Percentiles rank a stretch among this genome's conserved stretches.
phyloP scores from a whole-genome alignment of 176 grass and related monocot genomes.

The Musa itinerans region DNA sequence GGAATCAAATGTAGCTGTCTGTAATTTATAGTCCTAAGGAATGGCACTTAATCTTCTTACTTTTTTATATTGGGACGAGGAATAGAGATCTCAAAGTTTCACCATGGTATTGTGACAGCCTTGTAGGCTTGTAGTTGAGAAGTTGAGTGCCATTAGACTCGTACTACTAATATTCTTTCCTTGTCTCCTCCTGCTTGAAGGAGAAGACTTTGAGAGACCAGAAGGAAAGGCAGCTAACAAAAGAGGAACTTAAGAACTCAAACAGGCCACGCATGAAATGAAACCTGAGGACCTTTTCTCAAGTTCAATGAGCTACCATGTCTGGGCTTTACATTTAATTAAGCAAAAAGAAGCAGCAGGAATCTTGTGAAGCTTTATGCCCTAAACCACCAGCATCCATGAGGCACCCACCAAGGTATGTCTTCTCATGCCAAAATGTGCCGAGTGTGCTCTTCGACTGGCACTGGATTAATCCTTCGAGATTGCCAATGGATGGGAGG shows the following conservation, averaged over 20 bases:
- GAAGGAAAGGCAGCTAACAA: slow-evolving; percentile 1
- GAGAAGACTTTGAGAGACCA: background rate
- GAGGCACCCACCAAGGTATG: slow-evolving; percentile 1
- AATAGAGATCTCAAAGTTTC: background rate
- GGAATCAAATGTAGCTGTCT: background rate
- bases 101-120: slow-evolving; percentile 3
- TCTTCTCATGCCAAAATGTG: background rate
- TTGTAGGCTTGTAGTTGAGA: background rate
- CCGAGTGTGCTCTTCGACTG: background rate
- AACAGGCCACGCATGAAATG: background rate
- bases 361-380: slow-evolving; percentile 16
- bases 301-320: background rate
- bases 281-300: background rate
- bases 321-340: background rate
- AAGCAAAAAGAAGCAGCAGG: background rate
- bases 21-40: background rate
- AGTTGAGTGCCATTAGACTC: background rate
- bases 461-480: background rate
- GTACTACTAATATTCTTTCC: background rate
- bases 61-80: too few species aligned
- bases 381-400: slow-evolving; percentile 17
- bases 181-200: background rate
- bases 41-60: background rate
- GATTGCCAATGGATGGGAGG: background rate
- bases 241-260: background rate